Base-by-base conservation (phyloP, 2,329 filamentous ascomycete species). In the Cercospora zeina region DNA sequence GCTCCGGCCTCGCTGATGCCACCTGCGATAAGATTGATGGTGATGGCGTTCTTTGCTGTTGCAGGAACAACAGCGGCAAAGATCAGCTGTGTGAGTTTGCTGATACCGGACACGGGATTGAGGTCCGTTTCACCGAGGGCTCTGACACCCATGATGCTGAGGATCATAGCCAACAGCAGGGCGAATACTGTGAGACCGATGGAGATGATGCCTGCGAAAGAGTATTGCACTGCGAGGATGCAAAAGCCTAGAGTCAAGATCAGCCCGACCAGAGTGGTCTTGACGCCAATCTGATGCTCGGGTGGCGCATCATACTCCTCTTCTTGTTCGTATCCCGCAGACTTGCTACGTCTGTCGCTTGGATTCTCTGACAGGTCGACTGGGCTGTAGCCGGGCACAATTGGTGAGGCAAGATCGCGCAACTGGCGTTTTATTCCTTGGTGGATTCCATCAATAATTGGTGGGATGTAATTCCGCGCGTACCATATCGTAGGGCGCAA, bases 81-180 rank as follows among this genome's bases (percentile, higher is more conserved):
- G 73, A 97, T 89, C 2, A 99, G 85, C 76, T 99, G 95, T 0
- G 95, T 96, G 2, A 99, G 83, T 79, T 99, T 99, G 73, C 89
- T 93, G 76, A 97, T 99, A 34, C 95, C 95, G 1, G 91, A 96
- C 2, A 97, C 95, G 0, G 95, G 95, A 73, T 97, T 97, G 9
- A 99, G 82, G 71, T 99, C 95, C 4, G 95, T 97, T 79, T 97
- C 86, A 45, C 87, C 86, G 0, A 87, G 77, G 0, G 86, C 85
- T 42, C 85, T 83, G 1, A 88, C 85, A 49, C 84, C 85, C 85
- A 88, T 87, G 60, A 87, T 80, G 37, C 81, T 84, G 10, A 87
- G 78, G 8, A 87, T 72, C 6, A 95, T 88, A 60, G 89, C 90
- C 16, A 95, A 82, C 1, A 93, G 69, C 24, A 99, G 85, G 0